These are phyloP conservation scores for Alternaria sp. DNA, from an alignment of 2,329 filamentous ascomycete genomes.

Conservation along the genomic window DNA sequence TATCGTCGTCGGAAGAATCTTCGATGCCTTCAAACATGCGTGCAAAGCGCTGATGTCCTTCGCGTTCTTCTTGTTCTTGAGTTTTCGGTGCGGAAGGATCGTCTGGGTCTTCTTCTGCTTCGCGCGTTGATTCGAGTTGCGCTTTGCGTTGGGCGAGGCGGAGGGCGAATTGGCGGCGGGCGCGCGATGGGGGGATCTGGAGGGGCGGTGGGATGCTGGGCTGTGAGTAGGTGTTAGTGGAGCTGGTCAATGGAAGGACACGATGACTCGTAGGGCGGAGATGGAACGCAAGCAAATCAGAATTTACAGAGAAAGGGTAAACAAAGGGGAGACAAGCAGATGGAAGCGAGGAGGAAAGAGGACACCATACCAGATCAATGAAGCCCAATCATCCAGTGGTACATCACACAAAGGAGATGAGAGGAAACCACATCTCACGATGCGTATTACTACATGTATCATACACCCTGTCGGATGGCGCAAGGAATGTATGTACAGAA, in stretches of 20 bases:
- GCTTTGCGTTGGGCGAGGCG: slow-evolving; percentile 67
- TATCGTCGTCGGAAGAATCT: slow-evolving; percentile 37
- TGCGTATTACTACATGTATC: slow-evolving; percentile 40
- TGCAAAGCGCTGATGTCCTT: slow-evolving; percentile 42
- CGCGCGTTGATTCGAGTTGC: slow-evolving; percentile 32
- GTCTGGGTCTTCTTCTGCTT: slow-evolving; percentile 25
- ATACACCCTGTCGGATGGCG: slow-evolving; percentile 32
- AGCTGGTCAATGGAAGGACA: slow-evolving; percentile 26
- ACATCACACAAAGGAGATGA: slow-evolving; percentile 18
- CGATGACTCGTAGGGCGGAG: background rate
- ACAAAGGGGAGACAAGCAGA: slow-evolving; percentile 2
- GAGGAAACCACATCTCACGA: slow-evolving; percentile 24
- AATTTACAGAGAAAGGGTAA: background rate
- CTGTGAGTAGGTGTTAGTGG: slow-evolving; percentile 33
- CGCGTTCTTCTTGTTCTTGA: slow-evolving; percentile 37
- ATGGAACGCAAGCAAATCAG: slow-evolving; percentile 11
- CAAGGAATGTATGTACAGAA: slow-evolving; percentile 36
- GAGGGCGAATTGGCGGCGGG: slow-evolving; percentile 87
- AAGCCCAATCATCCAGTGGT: slow-evolving; percentile 9
- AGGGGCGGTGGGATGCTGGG: slow-evolving; percentile 60
- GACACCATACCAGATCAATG: slow-evolving; percentile 6
- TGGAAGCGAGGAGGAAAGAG: background rate
- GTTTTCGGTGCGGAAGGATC: slow-evolving; percentile 14
- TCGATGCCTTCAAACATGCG: slow-evolving; percentile 45
- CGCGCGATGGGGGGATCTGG: slow-evolving; percentile 84